A percentile compares a stretch with the other conserved stretches of the same genome.
phyloP scores from a whole-genome alignment of 331 rosid species.

The Spiraea crenata region DNA sequence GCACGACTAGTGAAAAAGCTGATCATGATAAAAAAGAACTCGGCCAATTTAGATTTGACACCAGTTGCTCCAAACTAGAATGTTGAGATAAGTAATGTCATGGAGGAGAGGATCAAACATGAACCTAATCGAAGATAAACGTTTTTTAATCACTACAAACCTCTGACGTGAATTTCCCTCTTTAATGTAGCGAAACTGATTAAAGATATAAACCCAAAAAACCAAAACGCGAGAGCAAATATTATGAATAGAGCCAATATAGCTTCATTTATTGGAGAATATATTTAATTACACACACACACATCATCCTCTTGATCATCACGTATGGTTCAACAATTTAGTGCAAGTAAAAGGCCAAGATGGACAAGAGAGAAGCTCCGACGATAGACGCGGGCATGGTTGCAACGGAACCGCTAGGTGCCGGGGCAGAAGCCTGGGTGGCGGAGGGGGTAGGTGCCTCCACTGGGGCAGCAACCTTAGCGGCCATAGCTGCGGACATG shows the following conservation, averaged over 20 bases:
- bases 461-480: conserved; percentile 16
- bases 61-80: too few species aligned
- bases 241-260: neutral
- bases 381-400: conserved; percentile 16
- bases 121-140: too few species aligned
- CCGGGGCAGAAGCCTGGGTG: neutral
- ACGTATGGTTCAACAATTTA: conserved; percentile 1
- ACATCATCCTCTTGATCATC: neutral
- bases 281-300: neutral
- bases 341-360: conserved; percentile 30
- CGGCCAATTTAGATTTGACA: too few species aligned
- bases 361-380: conserved; percentile 37
- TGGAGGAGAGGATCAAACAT: too few species aligned
- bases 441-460: conserved; percentile 11
- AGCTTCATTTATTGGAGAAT: conserved; percentile 9
- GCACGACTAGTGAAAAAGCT: too few species aligned
- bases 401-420: conserved; percentile 11
- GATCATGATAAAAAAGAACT: too few species aligned
- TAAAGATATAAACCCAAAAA: neutral
- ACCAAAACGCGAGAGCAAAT: too few species aligned
- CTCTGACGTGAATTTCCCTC: too few species aligned
- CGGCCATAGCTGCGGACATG: conserved; percentile 28
- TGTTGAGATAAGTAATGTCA: too few species aligned
- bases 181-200: neutral
- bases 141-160: too few species aligned